A percentile compares a stretch with the other conserved stretches of the same genome.
phyloP scores from a whole-genome alignment of 2,329 filamentous ascomycete species.

The Colletotrichum siamense region DNA sequence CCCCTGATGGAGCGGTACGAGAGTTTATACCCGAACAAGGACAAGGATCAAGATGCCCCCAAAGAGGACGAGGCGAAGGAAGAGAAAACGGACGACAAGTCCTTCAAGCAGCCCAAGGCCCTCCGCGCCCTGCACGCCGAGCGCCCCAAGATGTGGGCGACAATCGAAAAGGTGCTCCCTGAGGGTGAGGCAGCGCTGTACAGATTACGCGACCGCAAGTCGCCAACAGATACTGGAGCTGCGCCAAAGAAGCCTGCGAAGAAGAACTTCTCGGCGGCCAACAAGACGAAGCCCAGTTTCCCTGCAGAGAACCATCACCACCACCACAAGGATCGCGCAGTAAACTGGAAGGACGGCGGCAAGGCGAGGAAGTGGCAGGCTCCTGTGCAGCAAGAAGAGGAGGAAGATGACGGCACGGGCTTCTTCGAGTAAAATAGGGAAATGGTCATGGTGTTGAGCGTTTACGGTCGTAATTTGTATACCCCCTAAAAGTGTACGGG shows the following conservation, averaged over 20 bases:
- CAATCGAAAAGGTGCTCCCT: slow-evolving; percentile 69
- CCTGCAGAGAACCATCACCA: slow-evolving; percentile 20
- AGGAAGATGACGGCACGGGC: slow-evolving; percentile 59
- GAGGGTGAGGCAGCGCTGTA: slow-evolving; percentile 59
- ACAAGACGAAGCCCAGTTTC: not conserved
- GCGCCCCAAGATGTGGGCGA: slow-evolving; percentile 69
- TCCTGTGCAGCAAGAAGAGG: slow-evolving; percentile 41
- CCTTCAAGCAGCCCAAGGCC: slow-evolving; percentile 44
- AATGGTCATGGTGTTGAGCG: slow-evolving; percentile 1
- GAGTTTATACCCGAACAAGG: slow-evolving; percentile 57
- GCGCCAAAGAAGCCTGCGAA: slow-evolving; percentile 12
- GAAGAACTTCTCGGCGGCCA: not conserved
- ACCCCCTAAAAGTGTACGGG: slow-evolving; percentile 13
- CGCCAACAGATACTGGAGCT: slow-evolving; percentile 28
- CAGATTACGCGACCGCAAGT: slow-evolving; percentile 58
- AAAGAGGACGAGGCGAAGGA: slow-evolving; percentile 36
- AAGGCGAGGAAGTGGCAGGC: slow-evolving; percentile 33
- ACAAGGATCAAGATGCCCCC: slow-evolving; percentile 34
- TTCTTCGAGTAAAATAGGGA: slow-evolving; percentile 57
- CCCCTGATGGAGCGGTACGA: slow-evolving; percentile 76
- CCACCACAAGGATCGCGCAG: slow-evolving; percentile 17
- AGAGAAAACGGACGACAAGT: slow-evolving; percentile 37
- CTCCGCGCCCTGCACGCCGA: slow-evolving; percentile 44
- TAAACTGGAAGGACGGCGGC: slow-evolving; percentile 19
- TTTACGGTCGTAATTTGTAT: slow-evolving; percentile 11